Base-by-base conservation (phyloP, 2,329 filamentous ascomycete species). In the Ophidiomyces ophidiicola region DNA sequence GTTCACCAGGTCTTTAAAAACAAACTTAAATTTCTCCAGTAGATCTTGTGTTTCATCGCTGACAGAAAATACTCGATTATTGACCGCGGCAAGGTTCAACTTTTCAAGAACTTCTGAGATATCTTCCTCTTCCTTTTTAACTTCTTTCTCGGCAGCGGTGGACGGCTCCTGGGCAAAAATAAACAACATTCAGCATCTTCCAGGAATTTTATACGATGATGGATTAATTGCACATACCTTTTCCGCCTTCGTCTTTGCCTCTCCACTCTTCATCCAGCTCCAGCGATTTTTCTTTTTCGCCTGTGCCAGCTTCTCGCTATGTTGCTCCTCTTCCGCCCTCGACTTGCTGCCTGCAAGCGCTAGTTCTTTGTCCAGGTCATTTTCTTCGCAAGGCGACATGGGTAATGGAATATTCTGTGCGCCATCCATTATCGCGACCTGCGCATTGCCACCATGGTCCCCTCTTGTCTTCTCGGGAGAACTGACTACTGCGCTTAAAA, bases 1-100 rank as follows among this genome's bases (percentile, higher is more conserved):
- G 56, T 86, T 87, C 52, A 90, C 75, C 11, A 94, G 73, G 57
- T 98, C 90, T 56, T 88, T 90, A 54, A 98, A 81, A 23, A 94
- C 79, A 41, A 86, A 69, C 1, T 85, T 92, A 69, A 98, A 98
- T 46, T 79, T 76, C 39, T 77, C 74, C 36, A 94, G 74, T 20
- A 94, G 71, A 46, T 84, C 80, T 45, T 85, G 78, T 0, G 84
- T 88, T 50, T 93, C 86, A 43, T 76, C 73, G n/a, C 82, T 83
- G 42, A 94, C 72, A 8, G 79, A 80, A 59, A 94, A 83, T 44
- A 83, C 83, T 42, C 78, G 80, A 64, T 92, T 90, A 66, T 93
- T 87, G 48, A 80, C 74, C 4, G 83, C 82, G 4, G 81, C 75
- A 21, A 93, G 75, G 54, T 92, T 87, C 45, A 98, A 72, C 31